Base-by-base conservation (phyloP, 352 stramenopile species). In the Globisporangium solare region DNA sequence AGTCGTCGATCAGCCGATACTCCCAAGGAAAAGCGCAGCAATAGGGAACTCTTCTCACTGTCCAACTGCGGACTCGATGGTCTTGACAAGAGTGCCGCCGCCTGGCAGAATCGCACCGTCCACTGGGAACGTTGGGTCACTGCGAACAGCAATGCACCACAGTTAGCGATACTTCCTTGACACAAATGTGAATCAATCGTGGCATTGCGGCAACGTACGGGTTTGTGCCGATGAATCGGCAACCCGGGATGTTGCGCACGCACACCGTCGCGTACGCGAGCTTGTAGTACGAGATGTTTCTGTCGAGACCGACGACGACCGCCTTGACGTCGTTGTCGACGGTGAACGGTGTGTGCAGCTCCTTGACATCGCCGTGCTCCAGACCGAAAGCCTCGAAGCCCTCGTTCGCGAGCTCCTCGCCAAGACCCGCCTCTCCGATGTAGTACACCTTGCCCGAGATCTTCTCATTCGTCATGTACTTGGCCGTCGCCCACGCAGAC, bases 201-300 rank as follows among this genome's bases (percentile, higher is more conserved):
- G 3, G 27, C 22, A 7, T 51, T 51, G 43, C 42, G 32, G 40
- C 7, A 57, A 71, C 79, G 51, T 59, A 94, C 84, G 79, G 77
- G 63, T 94, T 94, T 24, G 84, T 94, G 31, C 70, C 79, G 58
- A 91, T 89, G 69, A 94, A 94, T 58, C 73, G 73, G 59, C 84
- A 94, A 32, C 69, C 77, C 14, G 76, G 75, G 60, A 88, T 89
- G 60, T 88, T 65, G 42, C 77, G 81, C 20, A 89, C 63, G 62
- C 81, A 92, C 15, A 54, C 63, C 54, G 84, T 83, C 14, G 84
- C 84, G 66, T 92, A 91, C 52, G 84, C 77, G 52, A 94, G 71
- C 67, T 94, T 94, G 79, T 89, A 94, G 72, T 89, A 94, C 54
- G 76, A 83, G 35, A 93, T 70, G 63, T 88, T 71, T 43, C 83